Percentiles rank a stretch among this genome's conserved stretches.
Evolutionary conservation across 371 early-diverging fungal species (phyloP).

Genomic region (Ecytonucleospora hepatopenaei): DNA sequence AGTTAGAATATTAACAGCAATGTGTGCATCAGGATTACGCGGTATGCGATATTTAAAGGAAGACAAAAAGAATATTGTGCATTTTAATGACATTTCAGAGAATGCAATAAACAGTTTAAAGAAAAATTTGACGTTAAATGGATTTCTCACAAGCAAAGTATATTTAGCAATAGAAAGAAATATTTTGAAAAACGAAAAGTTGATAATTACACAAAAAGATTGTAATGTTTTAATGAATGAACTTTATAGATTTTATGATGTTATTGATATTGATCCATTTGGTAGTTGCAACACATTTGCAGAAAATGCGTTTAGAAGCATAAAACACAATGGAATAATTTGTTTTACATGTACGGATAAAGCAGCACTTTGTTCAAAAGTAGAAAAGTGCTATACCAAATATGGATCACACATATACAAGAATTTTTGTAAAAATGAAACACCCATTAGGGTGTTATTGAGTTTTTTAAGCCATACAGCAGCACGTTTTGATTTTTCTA

Average conservation of each 20-base stretch:
- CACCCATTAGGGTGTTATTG: conserved; percentile 67
- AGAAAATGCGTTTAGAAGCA: conserved; percentile 80
- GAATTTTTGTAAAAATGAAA: conserved; percentile 44
- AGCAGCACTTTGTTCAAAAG: conserved; percentile 74
- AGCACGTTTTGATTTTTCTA: conserved; percentile 68
- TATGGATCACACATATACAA: conserved; percentile 59
- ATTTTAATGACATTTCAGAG: conserved; percentile 78
- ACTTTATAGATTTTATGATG: conserved; percentile 50
- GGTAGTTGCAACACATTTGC: conserved; percentile 89
- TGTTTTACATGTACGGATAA: conserved; percentile 98
- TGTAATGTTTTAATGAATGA: conserved; percentile 52
- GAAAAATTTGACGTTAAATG: conserved; percentile 73
- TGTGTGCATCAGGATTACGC: conserved; percentile 91
- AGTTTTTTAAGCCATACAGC: conserved; percentile 72
- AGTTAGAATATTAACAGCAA: conserved; percentile 79
- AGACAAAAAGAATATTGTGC: conserved; percentile 66
- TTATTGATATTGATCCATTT: conserved; percentile 76
- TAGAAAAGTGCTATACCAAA: conserved; percentile 68
- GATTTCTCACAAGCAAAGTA: conserved; percentile 59
- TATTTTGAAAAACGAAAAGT: background rate
- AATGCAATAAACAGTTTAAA: conserved; percentile 78
- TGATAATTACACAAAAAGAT: conserved; percentile 48
- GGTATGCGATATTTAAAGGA: conserved; percentile 93
- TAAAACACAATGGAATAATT: conserved; percentile 79
- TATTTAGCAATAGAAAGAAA: conserved; percentile 3